Conservation (phyloP, 495 filamentous ascomycete genomes). For the Opeltia flavorubescens region DNA sequence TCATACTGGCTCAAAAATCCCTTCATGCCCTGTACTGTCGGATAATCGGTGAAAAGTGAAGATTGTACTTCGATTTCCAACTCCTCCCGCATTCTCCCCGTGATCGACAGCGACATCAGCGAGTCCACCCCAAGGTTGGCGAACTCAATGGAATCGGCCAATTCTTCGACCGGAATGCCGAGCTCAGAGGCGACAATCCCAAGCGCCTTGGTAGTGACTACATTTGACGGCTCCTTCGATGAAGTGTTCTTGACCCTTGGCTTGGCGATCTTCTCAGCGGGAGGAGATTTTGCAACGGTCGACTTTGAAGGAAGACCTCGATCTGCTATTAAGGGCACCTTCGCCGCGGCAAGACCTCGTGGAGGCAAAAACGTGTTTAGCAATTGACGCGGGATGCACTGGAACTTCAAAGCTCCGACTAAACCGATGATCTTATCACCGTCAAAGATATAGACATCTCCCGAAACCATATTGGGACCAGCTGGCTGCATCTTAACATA, state of each 20-base stretch:
- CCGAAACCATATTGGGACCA: conserved; percentile 33
- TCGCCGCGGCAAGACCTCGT: not conserved
- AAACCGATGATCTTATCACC: conserved; percentile 37
- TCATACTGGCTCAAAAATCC: conserved; percentile 33
- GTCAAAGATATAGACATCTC: conserved; percentile 46
- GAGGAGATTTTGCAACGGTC: not conserved
- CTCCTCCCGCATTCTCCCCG: conserved; percentile 34
- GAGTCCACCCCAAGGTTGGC: conserved; percentile 41
- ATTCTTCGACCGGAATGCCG: conserved; percentile 46
- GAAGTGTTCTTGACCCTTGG: conserved; percentile 9
- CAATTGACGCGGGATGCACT: conserved; percentile 36
- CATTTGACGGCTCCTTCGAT: conserved; percentile 14
- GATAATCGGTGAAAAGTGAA: conserved; percentile 42
- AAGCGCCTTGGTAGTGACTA: conserved; percentile 31
- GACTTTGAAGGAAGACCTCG: not conserved
- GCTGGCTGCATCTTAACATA: conserved; percentile 45
- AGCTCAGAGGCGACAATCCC: conserved; percentile 53
- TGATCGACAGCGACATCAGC: conserved; percentile 34
- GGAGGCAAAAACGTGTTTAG: conserved; percentile 34
- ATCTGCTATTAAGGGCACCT: too few species aligned
- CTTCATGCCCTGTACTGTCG: conserved; percentile 48
- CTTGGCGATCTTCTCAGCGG: not conserved
- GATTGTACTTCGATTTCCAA: conserved; percentile 35
- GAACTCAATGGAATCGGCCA: conserved; percentile 37
- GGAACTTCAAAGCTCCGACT: conserved; percentile 38